Evolutionary conservation across 345 rosid genomes (phyloP).

Genomic region (Lumnitzera racemosa): DNA sequence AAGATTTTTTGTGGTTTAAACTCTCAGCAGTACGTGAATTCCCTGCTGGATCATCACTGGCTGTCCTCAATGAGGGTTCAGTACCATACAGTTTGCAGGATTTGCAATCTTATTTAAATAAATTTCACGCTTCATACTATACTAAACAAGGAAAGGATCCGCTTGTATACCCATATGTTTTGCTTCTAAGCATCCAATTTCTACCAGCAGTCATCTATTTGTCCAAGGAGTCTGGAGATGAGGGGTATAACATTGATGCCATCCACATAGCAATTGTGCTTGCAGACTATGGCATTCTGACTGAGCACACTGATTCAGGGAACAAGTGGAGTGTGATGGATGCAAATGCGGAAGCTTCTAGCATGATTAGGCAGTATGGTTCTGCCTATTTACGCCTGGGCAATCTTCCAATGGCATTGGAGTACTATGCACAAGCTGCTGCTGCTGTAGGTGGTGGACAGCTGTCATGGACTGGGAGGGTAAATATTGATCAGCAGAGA

Average conservation of each 20-base stretch:
- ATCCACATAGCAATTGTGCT: conserved; percentile 72
- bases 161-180: conserved; percentile 82
- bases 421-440: conserved; percentile 97
- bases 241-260: conserved; percentile 78
- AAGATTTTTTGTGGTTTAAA: conserved; percentile 96
- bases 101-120: conserved; percentile 89
- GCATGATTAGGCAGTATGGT: conserved; percentile 91
- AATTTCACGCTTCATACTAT: conserved; percentile 90
- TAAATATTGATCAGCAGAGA: conserved; percentile 72
- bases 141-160: conserved; percentile 97
- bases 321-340: conserved; percentile 77
- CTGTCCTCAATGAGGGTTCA: conserved; percentile 59
- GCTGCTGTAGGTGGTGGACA: conserved; percentile 92
- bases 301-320: conserved; percentile 59
- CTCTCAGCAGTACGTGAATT: conserved; percentile 65
- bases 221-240: conserved; percentile 83
- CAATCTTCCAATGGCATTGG: conserved; percentile 67
- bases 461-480: conserved; percentile 80
- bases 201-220: conserved; percentile 70
- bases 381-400: conserved; percentile 73
- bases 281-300: conserved; percentile 73
- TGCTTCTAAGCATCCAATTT: conserved; percentile 86
- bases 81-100: conserved; percentile 79
- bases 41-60: conserved; percentile 52
- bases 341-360: conserved; percentile 81